Percentiles rank a stretch among this genome's conserved stretches.
Conservation (phyloP, 2,329 filamentous ascomycete genomes). For the Sarocladium strictum region DNA sequence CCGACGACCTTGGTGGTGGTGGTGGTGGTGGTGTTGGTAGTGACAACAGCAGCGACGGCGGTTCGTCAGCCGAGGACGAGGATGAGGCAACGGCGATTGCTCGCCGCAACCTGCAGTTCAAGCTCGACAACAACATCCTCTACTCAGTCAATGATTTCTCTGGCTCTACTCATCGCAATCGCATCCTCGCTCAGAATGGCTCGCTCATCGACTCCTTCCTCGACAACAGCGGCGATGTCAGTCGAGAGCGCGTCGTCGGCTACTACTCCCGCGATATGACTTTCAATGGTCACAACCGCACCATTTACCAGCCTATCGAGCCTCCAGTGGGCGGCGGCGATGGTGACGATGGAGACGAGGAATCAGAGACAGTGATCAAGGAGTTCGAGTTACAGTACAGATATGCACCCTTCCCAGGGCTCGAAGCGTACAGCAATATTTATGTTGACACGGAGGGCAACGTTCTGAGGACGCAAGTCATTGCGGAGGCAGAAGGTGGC, state of each 20-base stretch:
- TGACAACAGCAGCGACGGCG: slow-evolving; percentile 7
- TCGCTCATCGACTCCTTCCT: slow-evolving; percentile 47
- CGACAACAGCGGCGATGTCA: slow-evolving; percentile 46
- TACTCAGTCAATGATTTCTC: slow-evolving; percentile 56
- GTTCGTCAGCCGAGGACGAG: not conserved
- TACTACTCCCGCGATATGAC: slow-evolving; percentile 45
- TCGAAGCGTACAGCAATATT: slow-evolving; percentile 40
- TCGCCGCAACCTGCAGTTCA: slow-evolving; percentile 29
- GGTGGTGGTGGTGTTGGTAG: slow-evolving; percentile 12
- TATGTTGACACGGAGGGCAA: slow-evolving; percentile 39
- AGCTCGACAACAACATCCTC: slow-evolving; percentile 51
- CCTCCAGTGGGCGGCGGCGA: slow-evolving; percentile 16
- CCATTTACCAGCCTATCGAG: slow-evolving; percentile 35
- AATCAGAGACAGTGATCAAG: slow-evolving; percentile 1
- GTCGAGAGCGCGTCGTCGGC: slow-evolving; percentile 37
- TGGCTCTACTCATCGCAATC: slow-evolving; percentile 50
- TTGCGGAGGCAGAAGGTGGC: slow-evolving; percentile 47
- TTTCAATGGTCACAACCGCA: slow-evolving; percentile 48
- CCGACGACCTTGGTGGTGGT: slow-evolving; percentile 11
- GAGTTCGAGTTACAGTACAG: slow-evolving; percentile 47
- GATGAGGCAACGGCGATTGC: slow-evolving; percentile 10
- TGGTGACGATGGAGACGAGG: not conserved
- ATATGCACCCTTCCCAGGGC: slow-evolving; percentile 43
- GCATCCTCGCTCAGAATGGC: slow-evolving; percentile 48
- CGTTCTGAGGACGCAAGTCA: slow-evolving; percentile 44